Base-by-base conservation (phyloP, 495 filamentous ascomycete species). In the Daldinia decipiens region DNA sequence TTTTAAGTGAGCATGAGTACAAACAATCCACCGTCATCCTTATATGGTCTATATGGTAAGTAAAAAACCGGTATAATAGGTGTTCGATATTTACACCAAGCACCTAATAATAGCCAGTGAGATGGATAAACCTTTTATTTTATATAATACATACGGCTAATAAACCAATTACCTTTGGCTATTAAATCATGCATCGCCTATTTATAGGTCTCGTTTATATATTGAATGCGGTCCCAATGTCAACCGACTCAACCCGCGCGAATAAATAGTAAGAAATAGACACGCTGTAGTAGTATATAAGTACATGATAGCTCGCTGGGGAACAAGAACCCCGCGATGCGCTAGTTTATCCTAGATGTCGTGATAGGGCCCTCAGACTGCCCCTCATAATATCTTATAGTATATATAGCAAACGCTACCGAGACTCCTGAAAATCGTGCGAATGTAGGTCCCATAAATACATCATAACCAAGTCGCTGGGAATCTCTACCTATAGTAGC, bases 341-440 rank as follows among this genome's bases (percentile, higher is more conserved):
- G 43, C 40, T 61, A 17, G 11, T 57, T 47, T 38, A 11, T 38
- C 17, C 56, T 50, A 17, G 24, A 50, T 24, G 47, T 31, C 55
- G 56, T 60, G 47, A 34, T 59, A 52, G 21, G 45, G 34, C 21
- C 31, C 31, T 54, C 32, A 38, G 40, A 34, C 24, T 38, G 59
- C 54, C 61, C 67, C 55, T 69, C 63, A 65, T 62, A 47, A 36
- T 60, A 60, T 36, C 56, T 40, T 64, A 65, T 70, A 65, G 17
- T 54, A 51, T 59, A 53, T 29, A 70, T 65, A 65, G 29, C 56
- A 65, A 64, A 65, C 62, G 61, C 61, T 61, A 34, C 68, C 19
- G 45, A 40, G 38, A 70, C 62, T 62, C 68, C 68, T 32, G 19
- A 43, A 65, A 66, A 36, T 40, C 61, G 43, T 67, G 36, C 59